Conservation (phyloP, 371 early-diverging fungal genomes). For the Basidiobolus meristosporus region DNA sequence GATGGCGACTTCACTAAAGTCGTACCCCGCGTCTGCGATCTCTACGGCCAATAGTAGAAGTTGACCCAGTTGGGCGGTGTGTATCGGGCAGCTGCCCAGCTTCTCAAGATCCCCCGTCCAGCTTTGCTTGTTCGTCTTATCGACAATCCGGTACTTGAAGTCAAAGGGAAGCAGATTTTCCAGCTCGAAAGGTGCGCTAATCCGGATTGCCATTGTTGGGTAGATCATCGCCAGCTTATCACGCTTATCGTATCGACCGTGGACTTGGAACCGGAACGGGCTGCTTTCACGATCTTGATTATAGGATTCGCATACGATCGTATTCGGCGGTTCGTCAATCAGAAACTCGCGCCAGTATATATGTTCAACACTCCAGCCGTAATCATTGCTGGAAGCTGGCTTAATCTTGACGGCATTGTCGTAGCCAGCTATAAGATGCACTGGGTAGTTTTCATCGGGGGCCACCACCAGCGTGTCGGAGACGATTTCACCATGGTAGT, state of each 20-base stretch:
- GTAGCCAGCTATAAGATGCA: constrained; percentile 74
- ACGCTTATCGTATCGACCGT: constrained; percentile 19
- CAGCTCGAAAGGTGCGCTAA: constrained; percentile 81
- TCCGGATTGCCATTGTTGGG: constrained; percentile 61
- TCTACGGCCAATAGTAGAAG: constrained; percentile 54
- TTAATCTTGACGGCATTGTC: constrained; percentile 55
- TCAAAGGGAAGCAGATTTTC: constrained; percentile 90
- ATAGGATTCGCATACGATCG: constrained; percentile 22
- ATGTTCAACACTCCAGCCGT: constrained; percentile 45
- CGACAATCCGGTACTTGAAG: constrained; percentile 27
- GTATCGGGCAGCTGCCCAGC: constrained; percentile 57
- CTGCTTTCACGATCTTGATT: constrained; percentile 35
- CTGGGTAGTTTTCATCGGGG: constrained; percentile 63
- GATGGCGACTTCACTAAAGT: too few species aligned
- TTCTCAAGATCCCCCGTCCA: constrained; percentile 41
- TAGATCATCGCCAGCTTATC: constrained; percentile 28
- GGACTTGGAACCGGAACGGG: constrained; percentile 56
- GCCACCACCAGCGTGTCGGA: constrained; percentile 13
- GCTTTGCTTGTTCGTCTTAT: constrained; percentile 45
- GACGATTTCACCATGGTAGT: constrained; percentile 30
- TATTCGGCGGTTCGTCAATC: constrained; percentile 9
- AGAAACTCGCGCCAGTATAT: constrained; percentile 50
- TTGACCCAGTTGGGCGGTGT: constrained; percentile 71
- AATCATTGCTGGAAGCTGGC: constrained; percentile 65
- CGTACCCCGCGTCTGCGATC: constrained; percentile 42